Evolutionary conservation across 495 filamentous ascomycete genomes (phyloP), one percentile per base, ranked within the genome.

Genomic region (Alectoria sarmentosa): DNA sequence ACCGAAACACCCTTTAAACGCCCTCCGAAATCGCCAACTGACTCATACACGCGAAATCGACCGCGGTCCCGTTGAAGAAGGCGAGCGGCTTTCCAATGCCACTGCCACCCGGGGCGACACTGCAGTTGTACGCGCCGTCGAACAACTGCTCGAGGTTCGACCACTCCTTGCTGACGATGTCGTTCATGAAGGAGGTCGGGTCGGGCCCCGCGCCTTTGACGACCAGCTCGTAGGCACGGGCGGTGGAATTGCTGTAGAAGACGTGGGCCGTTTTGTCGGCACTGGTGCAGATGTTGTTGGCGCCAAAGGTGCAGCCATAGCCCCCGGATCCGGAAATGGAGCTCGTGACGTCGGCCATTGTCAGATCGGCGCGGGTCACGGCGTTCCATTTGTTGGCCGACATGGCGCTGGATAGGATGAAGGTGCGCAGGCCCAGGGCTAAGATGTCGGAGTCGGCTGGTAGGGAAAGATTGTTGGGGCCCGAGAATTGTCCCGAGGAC

Each of bases 91-190:
- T 44, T 5, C 58, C 58, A 15, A 52, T 52, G 37, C 41, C 41
- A 26, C 57, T 30, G 6, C 32, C 32, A 42, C 54, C 54, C 4
- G 26, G 26, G 2, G 32, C 61, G 2, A 21, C 19, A 42, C 44
- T 63, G 37, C 61, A 63, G 15, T 63, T 56, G 46, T 63, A 63
- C 17, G 48, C 44, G 13, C 61, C 61, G 9, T 63, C 61, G 48
- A 63, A 63, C 37, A 63, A 15, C 10, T 38, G 32, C 11, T 63
- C 61, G 1, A 63, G 49, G 13, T 21, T 56, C 1, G 61, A 52
- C 61, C 61, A 63, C 0, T 32, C 38, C 13, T 42, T 63, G 26
- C 14, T 28, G 21, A 63, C 34, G 15, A 63, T 56, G 6, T 63
- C 61, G 13, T 55, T 63, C 61, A 63, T 56, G 15, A 63, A 48